Percentiles rank a stretch among this genome's conserved stretches.
phyloP scores from a whole-genome alignment of 2,329 filamentous ascomycete species.

The Pestalotiopsis sp. region DNA sequence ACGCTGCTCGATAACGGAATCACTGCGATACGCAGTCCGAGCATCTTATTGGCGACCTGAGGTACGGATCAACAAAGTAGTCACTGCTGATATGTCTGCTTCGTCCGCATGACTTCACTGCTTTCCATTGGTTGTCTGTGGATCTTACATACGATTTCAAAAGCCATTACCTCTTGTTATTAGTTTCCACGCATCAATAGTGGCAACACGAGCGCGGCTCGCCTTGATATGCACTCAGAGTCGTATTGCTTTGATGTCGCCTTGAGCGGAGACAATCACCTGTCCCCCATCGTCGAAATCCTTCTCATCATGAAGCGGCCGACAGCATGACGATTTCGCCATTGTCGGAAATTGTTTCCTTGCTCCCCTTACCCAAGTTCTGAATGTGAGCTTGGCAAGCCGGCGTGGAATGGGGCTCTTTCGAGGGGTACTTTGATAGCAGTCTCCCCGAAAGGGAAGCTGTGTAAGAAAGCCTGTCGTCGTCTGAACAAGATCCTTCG shows the following conservation, averaged over 20 bases:
- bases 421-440: background rate
- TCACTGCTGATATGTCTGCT: background rate
- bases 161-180: background rate
- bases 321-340: background rate
- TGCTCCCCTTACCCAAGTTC: background rate
- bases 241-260: conserved; percentile 8
- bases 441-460: conserved; percentile 1
- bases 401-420: background rate
- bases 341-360: background rate
- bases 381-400: background rate
- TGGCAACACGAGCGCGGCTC: background rate
- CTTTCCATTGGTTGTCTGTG: background rate
- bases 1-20: background rate
- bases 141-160: background rate
- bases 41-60: background rate
- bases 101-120: background rate
- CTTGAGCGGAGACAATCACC: conserved; percentile 6
- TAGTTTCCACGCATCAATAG: background rate
- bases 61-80: background rate
- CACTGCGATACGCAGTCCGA: background rate
- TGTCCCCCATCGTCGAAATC: background rate
- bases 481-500: background rate
- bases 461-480: background rate
- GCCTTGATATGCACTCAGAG: conserved; percentile 2
- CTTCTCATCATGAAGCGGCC: background rate